Conservation (phyloP, 371 early-diverging fungal genomes). For the Syncephalastrum monosporum region DNA sequence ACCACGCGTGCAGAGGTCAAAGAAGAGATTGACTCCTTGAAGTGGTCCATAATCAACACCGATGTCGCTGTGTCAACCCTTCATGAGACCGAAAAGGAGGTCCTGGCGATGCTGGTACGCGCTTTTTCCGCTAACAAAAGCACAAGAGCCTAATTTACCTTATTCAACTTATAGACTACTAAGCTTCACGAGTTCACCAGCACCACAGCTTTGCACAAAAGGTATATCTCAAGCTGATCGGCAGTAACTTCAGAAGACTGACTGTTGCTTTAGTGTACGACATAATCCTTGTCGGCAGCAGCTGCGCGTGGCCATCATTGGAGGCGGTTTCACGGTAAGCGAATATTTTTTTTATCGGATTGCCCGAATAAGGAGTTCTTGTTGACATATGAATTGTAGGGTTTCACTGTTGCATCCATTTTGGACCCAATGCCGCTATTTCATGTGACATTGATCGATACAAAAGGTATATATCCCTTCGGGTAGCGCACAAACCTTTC, state of each 20-base stretch:
- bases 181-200: too few species aligned
- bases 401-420: constrained; percentile 44
- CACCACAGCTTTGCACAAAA: too few species aligned
- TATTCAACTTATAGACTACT: too few species aligned
- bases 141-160: not conserved
- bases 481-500: too few species aligned
- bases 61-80: constrained; percentile 26
- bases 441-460: constrained; percentile 46
- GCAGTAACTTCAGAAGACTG: too few species aligned
- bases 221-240: too few species aligned
- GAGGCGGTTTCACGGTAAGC: constrained; percentile 49
- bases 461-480: constrained; percentile 37
- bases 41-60: constrained; percentile 28
- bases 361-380: not conserved
- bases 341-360: not conserved
- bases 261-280: too few species aligned
- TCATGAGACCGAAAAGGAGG: constrained; percentile 34
- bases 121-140: not conserved
- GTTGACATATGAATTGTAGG: constrained; percentile 17
- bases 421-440: constrained; percentile 48
- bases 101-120: constrained; percentile 29
- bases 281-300: constrained; percentile 2
- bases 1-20: constrained; percentile 23
- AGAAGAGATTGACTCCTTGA: constrained; percentile 19
- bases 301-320: constrained; percentile 37